These are phyloP conservation scores for Mycena belliarum DNA, from an alignment of 768 basidiomycete genomes.

Conservation along the genomic window DNA sequence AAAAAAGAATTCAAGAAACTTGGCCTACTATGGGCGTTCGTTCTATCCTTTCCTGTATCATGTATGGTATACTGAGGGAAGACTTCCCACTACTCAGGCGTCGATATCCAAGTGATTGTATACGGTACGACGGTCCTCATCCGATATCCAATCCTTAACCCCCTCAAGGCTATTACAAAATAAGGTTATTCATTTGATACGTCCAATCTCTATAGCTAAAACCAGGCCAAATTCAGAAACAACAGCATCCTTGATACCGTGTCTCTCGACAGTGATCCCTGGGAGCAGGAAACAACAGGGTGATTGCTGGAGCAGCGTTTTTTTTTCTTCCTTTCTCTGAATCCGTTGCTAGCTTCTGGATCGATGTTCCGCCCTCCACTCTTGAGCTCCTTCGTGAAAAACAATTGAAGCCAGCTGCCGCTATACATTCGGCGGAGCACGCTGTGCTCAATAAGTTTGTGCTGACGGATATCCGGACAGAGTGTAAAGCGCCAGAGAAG, in stretches of 20 bases:
- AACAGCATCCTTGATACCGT: constrained; percentile 72
- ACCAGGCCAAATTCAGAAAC: constrained; percentile 42
- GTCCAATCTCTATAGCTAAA: too few species aligned
- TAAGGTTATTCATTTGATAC: constrained; percentile 62
- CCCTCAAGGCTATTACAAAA: constrained; percentile 72
- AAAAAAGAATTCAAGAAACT: constrained; percentile 45
- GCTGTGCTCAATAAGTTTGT: constrained; percentile 79
- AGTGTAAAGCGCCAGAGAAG: constrained; percentile 81
- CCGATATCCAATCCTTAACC: neutral
- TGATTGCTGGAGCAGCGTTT: constrained; percentile 26
- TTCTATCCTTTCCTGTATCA: too few species aligned
- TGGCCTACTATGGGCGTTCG: constrained; percentile 67
- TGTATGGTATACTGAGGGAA: too few species aligned
- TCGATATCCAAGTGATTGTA: constrained; percentile 67
- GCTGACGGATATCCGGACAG: constrained; percentile 73
- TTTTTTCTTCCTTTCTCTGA: constrained; percentile 36
- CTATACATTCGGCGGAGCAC: constrained; percentile 85
- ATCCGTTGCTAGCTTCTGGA: constrained; percentile 38
- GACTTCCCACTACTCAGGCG: constrained; percentile 28
- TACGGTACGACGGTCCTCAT: constrained; percentile 52
- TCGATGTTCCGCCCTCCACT: constrained; percentile 53
- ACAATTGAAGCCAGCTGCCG: constrained; percentile 68
- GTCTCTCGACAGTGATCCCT: constrained; percentile 76
- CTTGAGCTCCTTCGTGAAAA: constrained; percentile 51
- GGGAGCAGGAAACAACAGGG: constrained; percentile 72